phyloP scores from a whole-genome alignment of 2,329 filamentous ascomycete genomes.

The Xylariaceae sp. region DNA sequence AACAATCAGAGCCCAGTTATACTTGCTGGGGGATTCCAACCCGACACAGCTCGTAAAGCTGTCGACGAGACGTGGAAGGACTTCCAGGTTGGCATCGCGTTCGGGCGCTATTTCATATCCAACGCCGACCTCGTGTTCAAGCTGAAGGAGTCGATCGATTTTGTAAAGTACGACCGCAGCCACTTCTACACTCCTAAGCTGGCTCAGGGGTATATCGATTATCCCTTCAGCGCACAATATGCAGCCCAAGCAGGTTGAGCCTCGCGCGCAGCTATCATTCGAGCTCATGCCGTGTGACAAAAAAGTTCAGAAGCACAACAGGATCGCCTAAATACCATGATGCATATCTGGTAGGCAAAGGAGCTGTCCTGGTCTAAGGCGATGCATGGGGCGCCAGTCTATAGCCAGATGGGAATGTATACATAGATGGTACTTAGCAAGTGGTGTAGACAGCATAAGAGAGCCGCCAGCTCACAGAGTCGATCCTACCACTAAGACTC shows the following conservation, averaged over 20 bases:
- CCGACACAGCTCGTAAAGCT: constrained; percentile 31
- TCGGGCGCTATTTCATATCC: constrained; percentile 44
- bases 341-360: too few species aligned
- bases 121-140: constrained; percentile 45
- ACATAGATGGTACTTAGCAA: too few species aligned
- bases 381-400: too few species aligned
- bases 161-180: constrained; percentile 39
- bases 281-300: too few species aligned
- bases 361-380: too few species aligned
- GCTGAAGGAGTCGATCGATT: constrained; percentile 35
- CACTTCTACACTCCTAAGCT: constrained; percentile 35
- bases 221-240: constrained; percentile 14
- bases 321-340: too few species aligned
- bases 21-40: constrained; percentile 39
- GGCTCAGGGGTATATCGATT: constrained; percentile 18
- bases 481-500: too few species aligned
- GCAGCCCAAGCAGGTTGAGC: neutral
- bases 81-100: constrained; percentile 40
- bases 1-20: constrained; percentile 40
- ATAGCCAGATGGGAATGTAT: too few species aligned
- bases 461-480: too few species aligned
- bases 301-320: too few species aligned
- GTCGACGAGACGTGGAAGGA: constrained; percentile 36
- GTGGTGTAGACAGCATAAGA: too few species aligned
- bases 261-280: too few species aligned